phyloP scores from a whole-genome alignment of 805 yeast species.

The Kazachstania martiniae region DNA sequence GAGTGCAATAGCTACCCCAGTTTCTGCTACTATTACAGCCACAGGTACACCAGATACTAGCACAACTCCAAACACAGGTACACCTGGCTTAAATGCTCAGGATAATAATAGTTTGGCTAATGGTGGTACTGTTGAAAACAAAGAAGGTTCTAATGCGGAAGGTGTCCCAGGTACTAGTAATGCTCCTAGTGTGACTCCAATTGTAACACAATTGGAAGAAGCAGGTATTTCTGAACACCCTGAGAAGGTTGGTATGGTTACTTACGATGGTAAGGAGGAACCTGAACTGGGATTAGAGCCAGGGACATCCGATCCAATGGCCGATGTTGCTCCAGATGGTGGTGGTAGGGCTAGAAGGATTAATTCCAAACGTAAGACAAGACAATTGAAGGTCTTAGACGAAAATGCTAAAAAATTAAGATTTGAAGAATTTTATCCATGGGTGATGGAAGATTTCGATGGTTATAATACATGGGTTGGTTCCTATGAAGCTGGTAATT shows the following conservation, averaged over 20 bases:
- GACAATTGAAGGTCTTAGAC: constrained; percentile 71
- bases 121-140: not conserved
- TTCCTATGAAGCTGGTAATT: constrained; percentile 79
- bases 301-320: constrained; percentile 30
- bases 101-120: too few relatives aligned
- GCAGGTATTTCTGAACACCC: constrained; percentile 30
- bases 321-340: constrained; percentile 87
- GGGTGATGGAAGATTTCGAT: constrained; percentile 97
- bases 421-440: constrained; percentile 94
- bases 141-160: not conserved
- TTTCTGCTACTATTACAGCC: constrained; percentile 1
- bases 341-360: constrained; percentile 61
- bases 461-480: constrained; percentile 94
- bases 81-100: constrained; percentile 1
- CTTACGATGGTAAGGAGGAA: constrained; percentile 31
- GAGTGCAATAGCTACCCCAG: not conserved
- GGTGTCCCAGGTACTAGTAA: too few relatives aligned
- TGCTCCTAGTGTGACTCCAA: constrained; percentile 4
- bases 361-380: constrained; percentile 64
- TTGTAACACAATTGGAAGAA: constrained; percentile 28
- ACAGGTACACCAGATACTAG: constrained; percentile 1
- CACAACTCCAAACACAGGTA: constrained; percentile 6
- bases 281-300: constrained; percentile 32
- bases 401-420: constrained; percentile 75
- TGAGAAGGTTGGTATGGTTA: constrained; percentile 32